These are phyloP conservation scores for Phaeodactylum tricornutum DNA, from an alignment of 108 stramenopile species.

Conservation along the genomic window DNA sequence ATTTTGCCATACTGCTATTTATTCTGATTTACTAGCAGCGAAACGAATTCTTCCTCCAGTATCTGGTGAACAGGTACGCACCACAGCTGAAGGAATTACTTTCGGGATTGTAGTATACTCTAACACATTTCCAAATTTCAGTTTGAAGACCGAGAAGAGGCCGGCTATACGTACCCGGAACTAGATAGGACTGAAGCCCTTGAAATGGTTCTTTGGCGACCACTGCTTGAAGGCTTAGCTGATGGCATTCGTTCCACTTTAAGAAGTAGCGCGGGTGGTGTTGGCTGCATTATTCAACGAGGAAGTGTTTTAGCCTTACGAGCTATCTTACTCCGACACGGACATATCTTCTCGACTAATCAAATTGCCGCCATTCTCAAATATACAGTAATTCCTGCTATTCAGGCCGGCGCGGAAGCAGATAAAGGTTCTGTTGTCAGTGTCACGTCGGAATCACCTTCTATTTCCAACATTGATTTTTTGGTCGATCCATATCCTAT, in stretches of 20 bases:
- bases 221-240: slow-evolving; percentile 76
- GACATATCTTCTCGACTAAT: slow-evolving; percentile 39
- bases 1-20: slow-evolving; percentile 80
- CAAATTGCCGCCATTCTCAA: slow-evolving; percentile 53
- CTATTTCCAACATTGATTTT: slow-evolving; percentile 73
- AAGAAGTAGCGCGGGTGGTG: slow-evolving; percentile 49
- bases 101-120: not conserved
- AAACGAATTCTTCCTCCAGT: slow-evolving; percentile 51
- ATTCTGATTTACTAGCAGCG: slow-evolving; percentile 75
- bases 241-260: slow-evolving; percentile 46
- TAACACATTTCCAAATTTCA: slow-evolving; percentile 18
- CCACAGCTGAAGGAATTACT: too few species aligned
- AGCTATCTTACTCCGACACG: slow-evolving; percentile 79
- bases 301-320: slow-evolving; percentile 71
- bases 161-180: slow-evolving; percentile 65
- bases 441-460: slow-evolving; percentile 74
- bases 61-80: slow-evolving; percentile 26
- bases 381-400: slow-evolving; percentile 56
- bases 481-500: slow-evolving; percentile 48
- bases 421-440: slow-evolving; percentile 52
- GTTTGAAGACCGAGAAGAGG: slow-evolving; percentile 23
- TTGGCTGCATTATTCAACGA: slow-evolving; percentile 75
- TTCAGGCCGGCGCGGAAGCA: slow-evolving; percentile 49
- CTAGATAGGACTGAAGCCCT: slow-evolving; percentile 46
- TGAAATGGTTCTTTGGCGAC: slow-evolving; percentile 83